Evolutionary conservation across 495 filamentous ascomycete species (phyloP).

Genomic region (Penicillium goetzii): DNA sequence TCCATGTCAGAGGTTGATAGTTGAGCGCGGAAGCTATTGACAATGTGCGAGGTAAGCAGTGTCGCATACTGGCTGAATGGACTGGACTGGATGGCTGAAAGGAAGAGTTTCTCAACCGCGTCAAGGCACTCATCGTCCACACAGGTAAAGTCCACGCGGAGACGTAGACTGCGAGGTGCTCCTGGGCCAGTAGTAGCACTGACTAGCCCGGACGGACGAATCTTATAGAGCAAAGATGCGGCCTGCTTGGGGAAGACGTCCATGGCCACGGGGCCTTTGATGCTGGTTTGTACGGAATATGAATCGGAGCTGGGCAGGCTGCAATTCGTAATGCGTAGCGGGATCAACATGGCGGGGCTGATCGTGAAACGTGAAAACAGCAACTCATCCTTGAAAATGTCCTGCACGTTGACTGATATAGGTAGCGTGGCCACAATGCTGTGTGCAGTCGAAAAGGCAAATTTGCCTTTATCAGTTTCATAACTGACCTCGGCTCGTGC

Average conservation of each 20-base stretch:
- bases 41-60: constrained; percentile 54
- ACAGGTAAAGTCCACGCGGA: constrained; percentile 78
- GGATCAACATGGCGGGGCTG: constrained; percentile 72
- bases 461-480: constrained; percentile 70
- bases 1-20: constrained; percentile 63
- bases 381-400: constrained; percentile 82
- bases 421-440: constrained; percentile 72
- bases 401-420: constrained; percentile 94
- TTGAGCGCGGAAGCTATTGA: constrained; percentile 53
- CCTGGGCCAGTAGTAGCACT: constrained; percentile 34
- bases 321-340: constrained; percentile 73
- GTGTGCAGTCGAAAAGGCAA: constrained; percentile 66
- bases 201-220: constrained; percentile 39
- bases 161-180: constrained; percentile 57
- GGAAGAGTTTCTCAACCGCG: constrained; percentile 48
- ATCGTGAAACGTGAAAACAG: constrained; percentile 91
- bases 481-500: constrained; percentile 80
- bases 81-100: constrained; percentile 45
- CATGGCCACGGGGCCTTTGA: constrained; percentile 56
- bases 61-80: constrained; percentile 48
- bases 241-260: constrained; percentile 81
- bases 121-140: constrained; percentile 65
- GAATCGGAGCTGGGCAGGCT: constrained; percentile 68
- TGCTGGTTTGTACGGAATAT: constrained; percentile 66
- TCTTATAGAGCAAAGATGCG: constrained; percentile 80